Conservation (phyloP, 352 stramenopile species). For the Pilasporangium apinafurcum region DNA sequence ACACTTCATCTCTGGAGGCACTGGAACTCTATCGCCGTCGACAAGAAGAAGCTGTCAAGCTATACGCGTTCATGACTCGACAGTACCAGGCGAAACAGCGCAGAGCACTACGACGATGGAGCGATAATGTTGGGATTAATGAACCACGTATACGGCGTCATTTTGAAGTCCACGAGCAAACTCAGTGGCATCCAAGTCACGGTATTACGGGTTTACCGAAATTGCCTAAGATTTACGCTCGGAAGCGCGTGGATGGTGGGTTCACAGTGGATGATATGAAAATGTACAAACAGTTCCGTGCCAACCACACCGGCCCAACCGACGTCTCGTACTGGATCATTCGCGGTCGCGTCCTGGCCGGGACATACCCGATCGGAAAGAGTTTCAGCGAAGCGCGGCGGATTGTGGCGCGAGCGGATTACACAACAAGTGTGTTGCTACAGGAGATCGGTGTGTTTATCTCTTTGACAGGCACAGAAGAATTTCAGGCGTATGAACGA, state of each 20-base stretch:
- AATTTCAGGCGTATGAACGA: constrained; percentile 19
- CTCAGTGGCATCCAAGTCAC: constrained; percentile 60
- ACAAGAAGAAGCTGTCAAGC: constrained; percentile 31
- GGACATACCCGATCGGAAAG: constrained; percentile 40
- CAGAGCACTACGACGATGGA: constrained; percentile 19
- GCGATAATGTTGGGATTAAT: constrained; percentile 2
- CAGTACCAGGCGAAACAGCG: constrained; percentile 23
- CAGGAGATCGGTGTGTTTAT: constrained; percentile 65
- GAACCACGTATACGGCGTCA: constrained; percentile 6
- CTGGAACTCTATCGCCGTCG: constrained; percentile 36
- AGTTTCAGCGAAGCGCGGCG: constrained; percentile 37
- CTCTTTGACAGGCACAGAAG: constrained; percentile 33
- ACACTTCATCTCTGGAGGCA: constrained; percentile 26
- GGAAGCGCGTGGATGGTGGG: constrained; percentile 24
- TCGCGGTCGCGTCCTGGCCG: constrained; percentile 41
- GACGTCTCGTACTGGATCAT: constrained; percentile 73
- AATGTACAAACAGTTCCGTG: constrained; percentile 60
- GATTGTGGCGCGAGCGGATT: constrained; percentile 40
- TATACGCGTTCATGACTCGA: constrained; percentile 29
- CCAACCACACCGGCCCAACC: constrained; percentile 51
- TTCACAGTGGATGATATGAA: constrained; percentile 50
- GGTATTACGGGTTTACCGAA: constrained; percentile 50
- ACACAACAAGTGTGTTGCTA: constrained; percentile 53
- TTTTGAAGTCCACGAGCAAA: constrained; percentile 10
- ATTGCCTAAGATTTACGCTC: constrained; percentile 29